A percentile compares a stretch with the other conserved stretches of the same genome.
These are phyloP conservation scores for Quercus rubra DNA, from an alignment of 306 rosid species.

Conservation along the genomic window DNA sequence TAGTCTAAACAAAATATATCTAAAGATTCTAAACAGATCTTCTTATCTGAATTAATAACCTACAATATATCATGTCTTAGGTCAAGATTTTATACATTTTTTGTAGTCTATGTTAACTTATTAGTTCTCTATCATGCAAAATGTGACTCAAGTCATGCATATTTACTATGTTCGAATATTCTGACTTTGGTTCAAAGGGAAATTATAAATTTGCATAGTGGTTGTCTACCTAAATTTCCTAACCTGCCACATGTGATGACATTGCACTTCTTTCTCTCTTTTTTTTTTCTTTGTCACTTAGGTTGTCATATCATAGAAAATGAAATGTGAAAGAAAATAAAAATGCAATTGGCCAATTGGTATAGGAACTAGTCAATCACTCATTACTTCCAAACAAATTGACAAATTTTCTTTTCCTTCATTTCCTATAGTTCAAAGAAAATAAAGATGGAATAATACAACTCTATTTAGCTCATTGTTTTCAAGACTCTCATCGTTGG, in stretches of 20 bases:
- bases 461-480: background rate
- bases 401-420: background rate
- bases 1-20: too few relatives aligned
- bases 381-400: too few relatives aligned
- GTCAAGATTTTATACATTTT: too few relatives aligned
- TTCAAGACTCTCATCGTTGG: background rate
- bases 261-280: background rate
- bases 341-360: background rate
- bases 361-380: too few relatives aligned
- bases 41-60: too few relatives aligned
- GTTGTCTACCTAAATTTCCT: slow-evolving; percentile 22
- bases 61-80: too few relatives aligned
- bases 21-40: too few relatives aligned
- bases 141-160: background rate
- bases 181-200: background rate
- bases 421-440: background rate
- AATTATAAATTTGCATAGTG: background rate
- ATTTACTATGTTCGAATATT: background rate
- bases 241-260: background rate
- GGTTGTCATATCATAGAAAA: slow-evolving; percentile 11
- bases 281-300: background rate
- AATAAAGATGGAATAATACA: too few relatives aligned
- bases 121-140: background rate
- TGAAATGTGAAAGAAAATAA: slow-evolving; percentile 8
- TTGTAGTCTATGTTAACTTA: background rate